Conservation (phyloP, 306 rosid species). For the Casuarina glauca region DNA sequence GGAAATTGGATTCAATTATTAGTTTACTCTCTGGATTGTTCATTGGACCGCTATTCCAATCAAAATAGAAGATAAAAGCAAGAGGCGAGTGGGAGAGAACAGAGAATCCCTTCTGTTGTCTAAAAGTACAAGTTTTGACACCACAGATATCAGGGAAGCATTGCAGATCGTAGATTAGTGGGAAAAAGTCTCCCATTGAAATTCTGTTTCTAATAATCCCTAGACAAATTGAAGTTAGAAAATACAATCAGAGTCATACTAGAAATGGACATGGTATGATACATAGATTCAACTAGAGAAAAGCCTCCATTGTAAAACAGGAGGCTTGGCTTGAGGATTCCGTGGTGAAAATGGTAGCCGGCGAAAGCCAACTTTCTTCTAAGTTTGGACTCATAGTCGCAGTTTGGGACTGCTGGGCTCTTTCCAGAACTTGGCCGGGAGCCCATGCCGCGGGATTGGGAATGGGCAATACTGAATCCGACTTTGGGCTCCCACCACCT, state of each 20-base stretch:
- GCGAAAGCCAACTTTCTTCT: neutral
- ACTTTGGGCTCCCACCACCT: constrained; percentile 56
- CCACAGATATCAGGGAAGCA: neutral
- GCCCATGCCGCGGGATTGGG: constrained; percentile 79
- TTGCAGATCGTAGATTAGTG: neutral
- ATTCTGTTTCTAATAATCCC: neutral
- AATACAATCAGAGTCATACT: neutral
- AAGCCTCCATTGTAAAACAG: constrained; percentile 34
- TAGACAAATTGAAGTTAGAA: neutral
- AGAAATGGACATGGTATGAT: constrained; percentile 12
- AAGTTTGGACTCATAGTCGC: too few relatives aligned
- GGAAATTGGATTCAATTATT: too few relatives aligned
- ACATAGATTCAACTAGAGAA: neutral
- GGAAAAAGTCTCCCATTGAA: neutral
- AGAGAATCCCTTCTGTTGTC: neutral
- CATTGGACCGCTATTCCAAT: too few relatives aligned
- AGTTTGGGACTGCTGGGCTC: constrained; percentile 31
- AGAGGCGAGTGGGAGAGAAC: too few relatives aligned
- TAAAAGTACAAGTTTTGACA: neutral
- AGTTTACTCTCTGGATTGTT: too few relatives aligned
- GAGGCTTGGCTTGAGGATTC: constrained; percentile 34
- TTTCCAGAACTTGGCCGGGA: constrained; percentile 77
- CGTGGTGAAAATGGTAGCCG: constrained; percentile 15
- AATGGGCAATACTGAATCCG: constrained; percentile 88
- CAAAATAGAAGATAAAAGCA: too few relatives aligned